Percentiles rank a stretch among this genome's conserved stretches.
Conservation (phyloP, 106 monocot genomes). For the Dioscorea dumetorum region DNA sequence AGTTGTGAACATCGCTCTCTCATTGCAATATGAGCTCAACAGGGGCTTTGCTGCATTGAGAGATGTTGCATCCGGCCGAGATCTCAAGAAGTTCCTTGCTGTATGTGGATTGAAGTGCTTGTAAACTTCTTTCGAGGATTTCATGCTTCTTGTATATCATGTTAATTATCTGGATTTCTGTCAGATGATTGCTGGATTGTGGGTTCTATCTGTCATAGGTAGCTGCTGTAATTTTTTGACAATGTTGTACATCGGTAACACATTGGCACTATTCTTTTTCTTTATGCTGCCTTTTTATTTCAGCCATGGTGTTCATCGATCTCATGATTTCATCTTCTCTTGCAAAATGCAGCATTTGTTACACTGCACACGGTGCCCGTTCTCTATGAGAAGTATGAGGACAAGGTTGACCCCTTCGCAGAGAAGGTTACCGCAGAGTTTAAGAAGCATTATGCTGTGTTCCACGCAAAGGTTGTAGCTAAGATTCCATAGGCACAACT, state of each 20-base stretch:
- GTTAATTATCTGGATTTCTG: not conserved
- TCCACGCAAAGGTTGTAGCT: conserved; percentile 55
- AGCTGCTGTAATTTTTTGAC: conserved; percentile 77
- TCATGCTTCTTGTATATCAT: too few relatives aligned
- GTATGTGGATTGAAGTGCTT: conserved; percentile 30
- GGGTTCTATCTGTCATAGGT: conserved; percentile 68
- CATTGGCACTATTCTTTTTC: not conserved
- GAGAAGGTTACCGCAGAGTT: conserved; percentile 60
- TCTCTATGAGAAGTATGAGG: conserved; percentile 86
- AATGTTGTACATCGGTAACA: conserved; percentile 71
- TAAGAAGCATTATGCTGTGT: conserved; percentile 60
- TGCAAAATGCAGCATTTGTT: conserved; percentile 47
- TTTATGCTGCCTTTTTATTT: not conserved
- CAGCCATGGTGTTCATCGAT: not conserved
- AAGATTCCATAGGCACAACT: conserved; percentile 63
- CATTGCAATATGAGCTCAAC: conserved; percentile 57
- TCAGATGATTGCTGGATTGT: conserved; percentile 79
- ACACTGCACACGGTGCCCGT: conserved; percentile 68
- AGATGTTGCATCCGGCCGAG: conserved; percentile 55
- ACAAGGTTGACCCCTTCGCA: conserved; percentile 66
- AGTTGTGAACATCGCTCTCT: conserved; percentile 36
- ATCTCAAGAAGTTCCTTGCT: conserved; percentile 67
- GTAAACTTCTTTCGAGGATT: too few relatives aligned
- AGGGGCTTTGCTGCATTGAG: conserved; percentile 33
- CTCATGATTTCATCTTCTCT: not conserved